A percentile compares a stretch with the other conserved stretches of the same genome.
Evolutionary conservation across 2,329 filamentous ascomycete genomes (phyloP).

Genomic region (Stagonosporopsis rhizophila): DNA sequence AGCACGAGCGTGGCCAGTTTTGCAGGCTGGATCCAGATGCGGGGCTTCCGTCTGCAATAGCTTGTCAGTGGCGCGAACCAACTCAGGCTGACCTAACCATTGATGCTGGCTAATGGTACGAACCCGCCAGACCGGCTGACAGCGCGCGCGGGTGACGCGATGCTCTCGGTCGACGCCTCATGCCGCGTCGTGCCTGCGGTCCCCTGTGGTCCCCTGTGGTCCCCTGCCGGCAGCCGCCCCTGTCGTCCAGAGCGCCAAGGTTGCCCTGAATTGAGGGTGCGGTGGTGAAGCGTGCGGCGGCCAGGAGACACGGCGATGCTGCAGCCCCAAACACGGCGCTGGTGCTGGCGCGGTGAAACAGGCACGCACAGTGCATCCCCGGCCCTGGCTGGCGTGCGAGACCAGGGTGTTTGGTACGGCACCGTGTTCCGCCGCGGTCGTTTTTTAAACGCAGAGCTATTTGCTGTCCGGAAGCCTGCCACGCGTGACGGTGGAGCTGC

Average conservation of each 20-base stretch:
- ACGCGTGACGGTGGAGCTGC: conserved; percentile 36
- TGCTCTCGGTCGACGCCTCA: conserved; percentile 28
- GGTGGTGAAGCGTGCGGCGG: conserved; percentile 20
- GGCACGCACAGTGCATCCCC: conserved; percentile 39
- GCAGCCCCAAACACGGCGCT: conserved; percentile 1
- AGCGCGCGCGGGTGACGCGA: conserved; percentile 37
- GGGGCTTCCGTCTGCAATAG: conserved; percentile 30
- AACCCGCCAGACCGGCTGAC: conserved; percentile 44
- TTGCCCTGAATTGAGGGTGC: conserved; percentile 4
- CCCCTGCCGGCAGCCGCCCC: conserved; percentile 28
- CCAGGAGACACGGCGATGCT: conserved; percentile 27
- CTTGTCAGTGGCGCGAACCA: conserved; percentile 31
- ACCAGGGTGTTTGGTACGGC: conserved; percentile 32
- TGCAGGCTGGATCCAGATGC: conserved; percentile 31
- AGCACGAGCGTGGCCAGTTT: conserved; percentile 23
- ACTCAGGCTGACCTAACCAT: conserved; percentile 36
- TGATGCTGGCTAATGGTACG: conserved; percentile 15
- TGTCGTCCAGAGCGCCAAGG: conserved; percentile 6
- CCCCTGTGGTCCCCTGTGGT: conserved; percentile 20
- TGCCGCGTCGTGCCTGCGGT: conserved; percentile 19
- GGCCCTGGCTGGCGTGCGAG: conserved; percentile 17
- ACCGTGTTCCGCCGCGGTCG: conserved; percentile 38
- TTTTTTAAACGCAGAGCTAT: conserved; percentile 45
- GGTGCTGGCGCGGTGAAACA: conserved; percentile 34
- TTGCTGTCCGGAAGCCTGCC: conserved; percentile 36